Percentiles rank a stretch among this genome's conserved stretches.
phyloP scores from a whole-genome alignment of 495 filamentous ascomycete species.

The Lasiosphaeriaceae sp. region DNA sequence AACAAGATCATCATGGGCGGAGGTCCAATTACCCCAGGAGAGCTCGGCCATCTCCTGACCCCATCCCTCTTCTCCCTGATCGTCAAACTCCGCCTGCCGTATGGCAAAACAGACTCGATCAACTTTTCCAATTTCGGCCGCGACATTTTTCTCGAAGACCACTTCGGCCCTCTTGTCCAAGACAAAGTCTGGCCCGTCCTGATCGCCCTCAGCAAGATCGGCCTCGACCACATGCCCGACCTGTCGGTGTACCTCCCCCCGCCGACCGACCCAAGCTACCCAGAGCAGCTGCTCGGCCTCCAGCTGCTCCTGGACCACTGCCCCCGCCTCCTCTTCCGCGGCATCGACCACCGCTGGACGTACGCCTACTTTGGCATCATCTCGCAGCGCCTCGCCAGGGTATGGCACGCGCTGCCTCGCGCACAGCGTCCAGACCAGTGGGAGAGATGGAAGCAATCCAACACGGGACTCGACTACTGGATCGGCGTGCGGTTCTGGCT shows the following conservation, averaged over 20 bases:
- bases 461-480: slow-evolving; percentile 22
- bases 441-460: slow-evolving; percentile 13
- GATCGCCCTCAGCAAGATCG: slow-evolving; percentile 12
- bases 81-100: slow-evolving; percentile 11
- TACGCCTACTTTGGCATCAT: slow-evolving; percentile 18
- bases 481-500: slow-evolving; percentile 15
- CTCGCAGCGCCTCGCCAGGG: slow-evolving; percentile 11
- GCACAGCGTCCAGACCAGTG: slow-evolving; percentile 11
- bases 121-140: slow-evolving; percentile 14
- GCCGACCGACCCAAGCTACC: slow-evolving; percentile 14
- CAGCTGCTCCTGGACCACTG: slow-evolving; percentile 21
- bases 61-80: slow-evolving; percentile 9
- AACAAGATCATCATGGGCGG: slow-evolving; percentile 6
- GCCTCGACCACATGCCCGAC: slow-evolving; percentile 15
- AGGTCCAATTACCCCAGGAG: neutral
- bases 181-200: slow-evolving; percentile 9
- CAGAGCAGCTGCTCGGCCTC: slow-evolving; percentile 18
- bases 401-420: slow-evolving; percentile 9
- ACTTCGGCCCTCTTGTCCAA: neutral
- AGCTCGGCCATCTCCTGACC: slow-evolving; percentile 8
- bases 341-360: slow-evolving; percentile 20
- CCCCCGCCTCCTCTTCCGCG: slow-evolving; percentile 16
- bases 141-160: slow-evolving; percentile 12
- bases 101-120: slow-evolving; percentile 2
- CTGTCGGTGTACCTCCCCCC: slow-evolving; percentile 13